Conservation (phyloP, 306 rosid species). For the Vachellia pachyceras region DNA sequence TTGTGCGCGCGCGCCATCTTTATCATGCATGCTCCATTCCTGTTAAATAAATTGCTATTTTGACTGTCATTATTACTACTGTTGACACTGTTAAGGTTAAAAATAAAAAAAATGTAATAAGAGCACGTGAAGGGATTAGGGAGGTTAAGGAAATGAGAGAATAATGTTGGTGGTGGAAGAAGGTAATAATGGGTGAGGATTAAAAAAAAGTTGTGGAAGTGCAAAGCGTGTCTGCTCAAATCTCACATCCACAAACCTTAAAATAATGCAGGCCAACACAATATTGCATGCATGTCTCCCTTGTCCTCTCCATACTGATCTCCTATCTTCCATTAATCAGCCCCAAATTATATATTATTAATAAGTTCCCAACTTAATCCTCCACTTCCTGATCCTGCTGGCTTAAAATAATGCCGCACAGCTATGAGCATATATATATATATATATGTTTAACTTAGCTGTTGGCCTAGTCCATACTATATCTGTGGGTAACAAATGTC, state of each 20-base stretch:
- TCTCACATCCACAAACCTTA: constrained; percentile 33
- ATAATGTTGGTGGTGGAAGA: too few relatives aligned
- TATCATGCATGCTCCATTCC: too few relatives aligned
- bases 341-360: neutral
- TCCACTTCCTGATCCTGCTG: neutral
- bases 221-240: neutral
- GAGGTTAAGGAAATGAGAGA: too few relatives aligned
- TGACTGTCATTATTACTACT: too few relatives aligned
- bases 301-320: constrained; percentile 12
- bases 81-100: too few relatives aligned
- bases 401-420: neutral
- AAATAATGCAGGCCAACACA: constrained; percentile 32
- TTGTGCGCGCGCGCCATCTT: too few relatives aligned
- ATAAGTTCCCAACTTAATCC: neutral
- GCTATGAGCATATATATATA: neutral
- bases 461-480: neutral
- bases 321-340: neutral
- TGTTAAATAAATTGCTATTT: too few relatives aligned
- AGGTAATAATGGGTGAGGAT: too few relatives aligned
- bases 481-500: too few relatives aligned
- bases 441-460: neutral
- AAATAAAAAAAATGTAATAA: too few relatives aligned
- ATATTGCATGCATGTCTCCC: constrained; percentile 51
- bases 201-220: too few relatives aligned
- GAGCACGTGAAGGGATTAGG: too few relatives aligned